phyloP scores from a whole-genome alignment of 2,329 filamentous ascomycete species.

The Aspergillus jensenii region DNA sequence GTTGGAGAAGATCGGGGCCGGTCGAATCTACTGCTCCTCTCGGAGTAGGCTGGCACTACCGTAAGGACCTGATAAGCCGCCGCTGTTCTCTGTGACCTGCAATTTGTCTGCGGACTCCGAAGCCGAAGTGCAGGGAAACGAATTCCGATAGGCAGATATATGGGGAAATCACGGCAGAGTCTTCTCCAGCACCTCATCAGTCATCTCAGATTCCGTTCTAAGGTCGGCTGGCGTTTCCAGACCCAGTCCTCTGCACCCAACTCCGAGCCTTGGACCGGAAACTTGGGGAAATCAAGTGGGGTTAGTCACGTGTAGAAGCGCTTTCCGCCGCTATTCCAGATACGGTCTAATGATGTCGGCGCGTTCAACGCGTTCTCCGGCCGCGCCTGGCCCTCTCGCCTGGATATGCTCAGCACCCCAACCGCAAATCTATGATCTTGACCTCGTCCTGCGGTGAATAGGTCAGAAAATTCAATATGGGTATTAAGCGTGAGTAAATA shows the following conservation, averaged over 20 bases:
- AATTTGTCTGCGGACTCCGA: slow-evolving; percentile 8
- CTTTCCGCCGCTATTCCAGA: slow-evolving; percentile 13
- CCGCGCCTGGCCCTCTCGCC: neutral
- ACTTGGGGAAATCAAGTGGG: slow-evolving; percentile 13
- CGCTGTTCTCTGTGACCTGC: slow-evolving; percentile 1
- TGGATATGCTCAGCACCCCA: neutral
- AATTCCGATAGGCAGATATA: neutral
- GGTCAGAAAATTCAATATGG: slow-evolving; percentile 38
- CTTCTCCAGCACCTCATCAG: neutral
- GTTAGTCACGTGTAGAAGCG: slow-evolving; percentile 21
- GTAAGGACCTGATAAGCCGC: neutral
- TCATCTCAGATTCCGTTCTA: neutral
- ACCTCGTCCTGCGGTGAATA: neutral
- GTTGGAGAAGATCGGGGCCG: neutral
- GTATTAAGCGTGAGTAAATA: slow-evolving; percentile 50
- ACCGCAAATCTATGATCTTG: neutral
- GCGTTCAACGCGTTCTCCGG: slow-evolving; percentile 20
- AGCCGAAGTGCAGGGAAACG: slow-evolving; percentile 1
- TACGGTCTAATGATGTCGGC: slow-evolving; percentile 21
- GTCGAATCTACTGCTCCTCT: neutral
- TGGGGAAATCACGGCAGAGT: neutral
- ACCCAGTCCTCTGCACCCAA: too few relatives aligned
- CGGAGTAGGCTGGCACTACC: neutral
- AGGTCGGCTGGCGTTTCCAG: too few relatives aligned
- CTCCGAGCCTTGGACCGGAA: neutral